These are phyloP conservation scores for Penicillium sp. DNA, from an alignment of 2,329 filamentous ascomycete species.

Conservation along the genomic window DNA sequence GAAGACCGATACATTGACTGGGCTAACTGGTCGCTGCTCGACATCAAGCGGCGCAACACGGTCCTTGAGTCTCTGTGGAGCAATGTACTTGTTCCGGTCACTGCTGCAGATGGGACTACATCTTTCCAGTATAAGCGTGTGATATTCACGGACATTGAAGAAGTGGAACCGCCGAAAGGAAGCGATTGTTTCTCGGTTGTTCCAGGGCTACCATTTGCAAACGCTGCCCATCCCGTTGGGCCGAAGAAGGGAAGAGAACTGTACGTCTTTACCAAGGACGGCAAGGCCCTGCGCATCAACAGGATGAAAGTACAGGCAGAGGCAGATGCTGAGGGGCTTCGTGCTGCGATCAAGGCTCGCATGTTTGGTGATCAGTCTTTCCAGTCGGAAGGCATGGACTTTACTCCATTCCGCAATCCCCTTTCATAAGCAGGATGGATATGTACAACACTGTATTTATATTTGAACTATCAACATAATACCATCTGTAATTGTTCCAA, in stretches of 20 bases:
- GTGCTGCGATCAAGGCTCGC: slow-evolving; percentile 41
- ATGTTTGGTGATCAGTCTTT: slow-evolving; percentile 36
- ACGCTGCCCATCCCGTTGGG: slow-evolving; percentile 26
- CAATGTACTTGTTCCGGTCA: slow-evolving; percentile 30
- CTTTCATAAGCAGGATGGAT: slow-evolving; percentile 25
- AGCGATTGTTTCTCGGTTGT: slow-evolving; percentile 28
- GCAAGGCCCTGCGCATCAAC: slow-evolving; percentile 36
- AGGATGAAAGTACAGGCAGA: slow-evolving; percentile 44
- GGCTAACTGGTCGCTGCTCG: slow-evolving; percentile 51
- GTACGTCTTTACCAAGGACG: slow-evolving; percentile 40
- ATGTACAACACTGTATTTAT: slow-evolving; percentile 12
- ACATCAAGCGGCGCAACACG: slow-evolving; percentile 56
- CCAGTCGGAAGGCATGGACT: slow-evolving; percentile 22
- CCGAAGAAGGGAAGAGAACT: slow-evolving; percentile 29
- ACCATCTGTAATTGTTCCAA: slow-evolving; percentile 5
- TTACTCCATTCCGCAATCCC: slow-evolving; percentile 36
- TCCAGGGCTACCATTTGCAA: slow-evolving; percentile 40
- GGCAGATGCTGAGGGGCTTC: slow-evolving; percentile 34
- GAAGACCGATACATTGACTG: slow-evolving; percentile 65
- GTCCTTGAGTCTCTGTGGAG: slow-evolving; percentile 70
- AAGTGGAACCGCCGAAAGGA: slow-evolving; percentile 28
- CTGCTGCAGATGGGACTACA: slow-evolving; percentile 12
- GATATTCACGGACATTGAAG: slow-evolving; percentile 39
- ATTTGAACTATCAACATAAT: slow-evolving; percentile 18
- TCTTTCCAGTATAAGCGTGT: slow-evolving; percentile 35